Conservation (phyloP, 345 rosid species). For the Eucalyptus virginea region DNA sequence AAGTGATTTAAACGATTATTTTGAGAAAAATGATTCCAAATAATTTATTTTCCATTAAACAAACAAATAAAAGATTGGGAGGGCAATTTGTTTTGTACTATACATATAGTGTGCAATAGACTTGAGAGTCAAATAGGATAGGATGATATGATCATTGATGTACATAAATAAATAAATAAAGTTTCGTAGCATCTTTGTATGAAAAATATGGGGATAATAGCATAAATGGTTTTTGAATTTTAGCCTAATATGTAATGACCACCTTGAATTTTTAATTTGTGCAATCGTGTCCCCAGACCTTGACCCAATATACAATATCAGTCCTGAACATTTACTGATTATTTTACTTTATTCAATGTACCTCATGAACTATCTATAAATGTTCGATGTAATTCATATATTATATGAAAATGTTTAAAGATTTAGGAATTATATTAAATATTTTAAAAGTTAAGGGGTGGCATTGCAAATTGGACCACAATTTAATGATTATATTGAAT, state of each 20-base stretch:
- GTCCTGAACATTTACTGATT: neutral
- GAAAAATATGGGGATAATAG: neutral
- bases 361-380: rapidly evolving
- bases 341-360: neutral
- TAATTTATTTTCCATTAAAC: too few relatives aligned
- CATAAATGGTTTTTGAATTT: neutral
- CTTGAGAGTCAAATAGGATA: neutral
- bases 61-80: neutral
- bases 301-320: neutral
- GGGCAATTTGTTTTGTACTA: neutral
- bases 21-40: too few relatives aligned
- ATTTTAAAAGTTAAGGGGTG: rapidly evolving
- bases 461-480: neutral
- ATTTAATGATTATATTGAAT: too few relatives aligned
- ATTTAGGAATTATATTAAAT: too few relatives aligned
- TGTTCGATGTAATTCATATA: neutral
- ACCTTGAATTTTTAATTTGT: neutral
- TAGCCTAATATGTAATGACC: rapidly evolving
- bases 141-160: neutral
- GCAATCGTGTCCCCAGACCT: neutral
- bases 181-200: neutral
- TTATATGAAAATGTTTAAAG: neutral
- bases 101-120: neutral
- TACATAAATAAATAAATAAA: neutral
- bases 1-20: too few relatives aligned